Evolutionary conservation across 768 basidiomycete genomes (phyloP).

Genomic region (Leccinum truebloodii): DNA sequence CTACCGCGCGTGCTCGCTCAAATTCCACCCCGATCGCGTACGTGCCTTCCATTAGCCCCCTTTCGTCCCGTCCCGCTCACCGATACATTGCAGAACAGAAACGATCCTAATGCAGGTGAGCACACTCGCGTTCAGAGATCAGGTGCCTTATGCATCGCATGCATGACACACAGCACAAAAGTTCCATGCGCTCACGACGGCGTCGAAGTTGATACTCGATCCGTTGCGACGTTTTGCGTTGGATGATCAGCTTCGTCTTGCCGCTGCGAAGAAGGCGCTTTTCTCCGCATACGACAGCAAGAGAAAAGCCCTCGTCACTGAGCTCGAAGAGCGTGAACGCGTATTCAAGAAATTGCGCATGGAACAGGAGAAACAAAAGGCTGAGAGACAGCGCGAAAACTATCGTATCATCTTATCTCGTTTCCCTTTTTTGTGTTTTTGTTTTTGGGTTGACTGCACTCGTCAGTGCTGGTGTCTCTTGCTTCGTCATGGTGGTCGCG

Average conservation of each 20-base stretch:
- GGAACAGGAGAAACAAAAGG: slow-evolving; percentile 62
- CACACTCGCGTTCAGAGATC: background rate
- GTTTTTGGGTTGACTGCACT: no score
- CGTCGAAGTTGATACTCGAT: slow-evolving; percentile 80
- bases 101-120: slow-evolving; percentile 76
- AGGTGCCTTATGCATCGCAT: background rate
- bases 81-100: slow-evolving; percentile 55
- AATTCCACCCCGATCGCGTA: slow-evolving; percentile 87
- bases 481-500: no score
- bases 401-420: slow-evolving; percentile 51
- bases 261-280: slow-evolving; percentile 67
- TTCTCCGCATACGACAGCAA: slow-evolving; percentile 71
- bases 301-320: slow-evolving; percentile 71
- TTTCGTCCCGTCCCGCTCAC: slow-evolving; percentile 15
- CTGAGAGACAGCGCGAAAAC: slow-evolving; percentile 55
- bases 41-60: slow-evolving; percentile 31
- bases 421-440: no score
- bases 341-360: slow-evolving; percentile 73
- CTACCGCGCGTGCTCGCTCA: slow-evolving; percentile 76
- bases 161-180: slow-evolving; percentile 53
- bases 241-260: slow-evolving; percentile 72
- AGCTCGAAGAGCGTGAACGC: slow-evolving; percentile 78
- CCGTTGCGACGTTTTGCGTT: slow-evolving; percentile 76
- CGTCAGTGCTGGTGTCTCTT: no score
- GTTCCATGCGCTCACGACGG: slow-evolving; percentile 82